Base-by-base conservation (phyloP, 2,329 filamentous ascomycete genomes). In the Colletotrichum tabaci region DNA sequence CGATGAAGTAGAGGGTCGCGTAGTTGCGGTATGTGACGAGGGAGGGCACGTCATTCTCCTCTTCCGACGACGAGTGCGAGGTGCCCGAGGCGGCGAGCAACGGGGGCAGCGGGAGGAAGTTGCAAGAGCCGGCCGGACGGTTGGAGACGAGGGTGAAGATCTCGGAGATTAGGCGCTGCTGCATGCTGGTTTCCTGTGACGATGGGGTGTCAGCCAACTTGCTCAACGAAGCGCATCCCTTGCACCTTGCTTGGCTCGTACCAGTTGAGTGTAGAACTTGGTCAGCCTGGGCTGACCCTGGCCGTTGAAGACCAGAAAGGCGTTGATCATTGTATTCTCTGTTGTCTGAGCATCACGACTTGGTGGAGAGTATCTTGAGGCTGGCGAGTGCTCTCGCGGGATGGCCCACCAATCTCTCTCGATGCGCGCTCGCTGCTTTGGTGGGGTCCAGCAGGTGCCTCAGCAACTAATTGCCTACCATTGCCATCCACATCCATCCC, bases 21-120 rank as follows among this genome's bases (percentile, higher is more conserved):
- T 98, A 99, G 87, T 98, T 94, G 70, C 96, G 94, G 87, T 99
- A 99, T 10, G 96, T 98, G 56, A 99, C 95, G 72, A 98, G 93
- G 7, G 95, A 96, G 12, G 96, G 96, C 13, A 95, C 93, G 83
- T 98, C 96, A 80, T 94, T 95, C 83, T 93, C 90, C 67, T 90
- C 92, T 49, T 91, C 89, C 77, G 89, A 89, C 78, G 83, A 92
- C 82, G 80, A 93, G 79, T 77, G 90, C 30, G 92, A 83, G 78
- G 93, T 85, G 83, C 91, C 82, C 53, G 92, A 89, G 47, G 86
- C 85, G 61, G 90, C 87, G 68, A 92, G 90, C 64, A 92, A 85
- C 16, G 91, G 91, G 4, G 91, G 91, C 1, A 93, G 86, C 40
- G 96, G 96, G 6, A 99, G 91, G 84, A 99, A 99, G 85, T 99